Conservation (phyloP, 1,284 basidiomycete genomes). For the Ustilago cynodontis region DNA sequence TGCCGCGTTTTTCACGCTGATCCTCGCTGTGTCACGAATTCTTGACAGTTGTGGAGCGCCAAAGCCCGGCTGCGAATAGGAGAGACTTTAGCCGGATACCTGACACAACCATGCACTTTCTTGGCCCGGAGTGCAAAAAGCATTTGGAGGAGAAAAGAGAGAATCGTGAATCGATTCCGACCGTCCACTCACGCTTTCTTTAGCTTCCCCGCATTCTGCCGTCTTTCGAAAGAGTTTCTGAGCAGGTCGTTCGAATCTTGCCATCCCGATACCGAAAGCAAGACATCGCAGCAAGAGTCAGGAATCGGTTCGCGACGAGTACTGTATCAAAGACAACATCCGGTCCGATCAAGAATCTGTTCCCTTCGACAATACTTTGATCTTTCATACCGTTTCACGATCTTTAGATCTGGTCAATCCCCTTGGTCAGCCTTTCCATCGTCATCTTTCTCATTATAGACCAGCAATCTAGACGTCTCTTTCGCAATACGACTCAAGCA, state of each 20-base stretch:
- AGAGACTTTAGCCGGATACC: constrained; percentile 7
- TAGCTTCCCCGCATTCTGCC: background rate
- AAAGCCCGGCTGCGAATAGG: background rate
- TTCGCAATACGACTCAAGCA: too few relatives aligned
- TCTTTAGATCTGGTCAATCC: too few relatives aligned
- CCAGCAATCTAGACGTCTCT: background rate
- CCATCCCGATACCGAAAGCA: background rate
- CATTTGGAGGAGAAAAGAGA: too few relatives aligned
- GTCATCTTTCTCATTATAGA: background rate
- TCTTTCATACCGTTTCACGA: too few relatives aligned
- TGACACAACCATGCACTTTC: background rate
- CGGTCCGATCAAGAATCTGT: too few relatives aligned
- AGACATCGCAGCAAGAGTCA: too few relatives aligned
- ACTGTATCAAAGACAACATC: too few relatives aligned
- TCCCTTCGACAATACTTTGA: too few relatives aligned
- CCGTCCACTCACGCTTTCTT: too few relatives aligned
- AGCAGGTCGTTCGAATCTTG: background rate
- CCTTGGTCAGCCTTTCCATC: background rate
- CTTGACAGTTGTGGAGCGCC: constrained; percentile 4
- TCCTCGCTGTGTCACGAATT: background rate
- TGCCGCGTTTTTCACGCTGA: constrained; percentile 13
- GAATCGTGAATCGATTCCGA: too few relatives aligned
- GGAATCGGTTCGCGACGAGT: background rate
- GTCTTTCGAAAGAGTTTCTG: background rate
- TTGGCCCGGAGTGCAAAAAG: background rate